phyloP scores from a whole-genome alignment of 2,329 filamentous ascomycete genomes.

The Monosporascus cannonballus region DNA sequence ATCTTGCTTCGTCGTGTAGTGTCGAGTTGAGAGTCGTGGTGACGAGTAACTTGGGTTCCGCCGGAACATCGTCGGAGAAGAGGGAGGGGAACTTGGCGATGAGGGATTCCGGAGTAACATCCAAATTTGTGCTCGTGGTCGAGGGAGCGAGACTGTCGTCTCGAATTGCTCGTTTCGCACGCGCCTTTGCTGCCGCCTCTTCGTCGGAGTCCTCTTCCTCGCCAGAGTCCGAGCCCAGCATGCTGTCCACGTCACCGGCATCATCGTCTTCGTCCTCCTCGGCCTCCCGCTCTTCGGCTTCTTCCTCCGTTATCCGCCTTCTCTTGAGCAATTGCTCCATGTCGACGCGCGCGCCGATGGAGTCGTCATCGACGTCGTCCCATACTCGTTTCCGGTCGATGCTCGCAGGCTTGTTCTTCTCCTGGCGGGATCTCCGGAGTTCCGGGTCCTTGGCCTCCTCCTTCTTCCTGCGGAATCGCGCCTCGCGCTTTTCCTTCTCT shows the following conservation, averaged over 20 bases:
- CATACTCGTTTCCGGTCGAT: conserved; percentile 85
- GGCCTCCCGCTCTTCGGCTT: conserved; percentile 36
- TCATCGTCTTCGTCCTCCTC: conserved; percentile 35
- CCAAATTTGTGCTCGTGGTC: conserved; percentile 57
- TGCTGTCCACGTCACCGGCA: conserved; percentile 63
- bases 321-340: conserved; percentile 51
- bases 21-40: conserved; percentile 88
- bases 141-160: conserved; percentile 51
- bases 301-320: conserved; percentile 44
- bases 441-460: conserved; percentile 80
- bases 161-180: conserved; percentile 37
- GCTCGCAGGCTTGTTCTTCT: conserved; percentile 72
- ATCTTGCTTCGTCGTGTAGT: conserved; percentile 74
- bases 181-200: conserved; percentile 34
- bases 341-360: conserved; percentile 49
- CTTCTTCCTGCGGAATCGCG: conserved; percentile 71
- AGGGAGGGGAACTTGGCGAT: conserved; percentile 57
- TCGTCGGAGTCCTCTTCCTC: conserved; percentile 37
- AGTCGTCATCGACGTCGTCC: conserved; percentile 68
- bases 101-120: conserved; percentile 55
- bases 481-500: conserved; percentile 68
- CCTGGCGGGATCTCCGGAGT: conserved; percentile 65
- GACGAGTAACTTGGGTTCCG: conserved; percentile 77
- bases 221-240: conserved; percentile 63
- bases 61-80: conserved; percentile 53